These are phyloP conservation scores for Stropharia rugosoannulata DNA, from an alignment of 768 basidiomycete species.

Conservation along the genomic window DNA sequence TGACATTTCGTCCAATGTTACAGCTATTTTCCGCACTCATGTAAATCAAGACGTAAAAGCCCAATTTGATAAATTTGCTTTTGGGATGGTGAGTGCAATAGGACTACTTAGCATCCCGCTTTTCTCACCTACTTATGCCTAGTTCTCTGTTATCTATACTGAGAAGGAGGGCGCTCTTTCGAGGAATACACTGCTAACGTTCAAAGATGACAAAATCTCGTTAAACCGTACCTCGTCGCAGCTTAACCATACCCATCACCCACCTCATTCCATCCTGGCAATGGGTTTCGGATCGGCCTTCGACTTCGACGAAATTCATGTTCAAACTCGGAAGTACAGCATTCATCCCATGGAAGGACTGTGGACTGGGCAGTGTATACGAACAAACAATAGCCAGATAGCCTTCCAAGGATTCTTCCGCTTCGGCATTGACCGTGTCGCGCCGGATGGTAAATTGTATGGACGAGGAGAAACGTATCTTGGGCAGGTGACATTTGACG, in stretches of 20 bases:
- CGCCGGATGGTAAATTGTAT: neutral
- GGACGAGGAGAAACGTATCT: constrained; percentile 2
- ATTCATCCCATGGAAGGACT: constrained; percentile 2
- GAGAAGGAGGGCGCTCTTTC: neutral
- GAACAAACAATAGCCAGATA: neutral
- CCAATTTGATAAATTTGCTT: constrained; percentile 12
- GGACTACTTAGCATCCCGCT: neutral
- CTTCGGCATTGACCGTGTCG: constrained; percentile 3
- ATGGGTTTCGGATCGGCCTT: neutral
- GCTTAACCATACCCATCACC: neutral
- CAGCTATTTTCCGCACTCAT: constrained; percentile 8
- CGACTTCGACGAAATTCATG: neutral
- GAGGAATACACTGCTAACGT: constrained; percentile 4
- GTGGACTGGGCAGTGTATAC: neutral
- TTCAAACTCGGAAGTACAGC: neutral
- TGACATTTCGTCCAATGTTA: neutral
- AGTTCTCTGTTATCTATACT: constrained; percentile 12
- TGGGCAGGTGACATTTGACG: neutral
- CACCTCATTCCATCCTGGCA: constrained; percentile 1
- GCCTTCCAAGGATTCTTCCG: neutral
- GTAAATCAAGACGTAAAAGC: constrained; percentile 6
- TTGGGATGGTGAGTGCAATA: constrained; percentile 13
- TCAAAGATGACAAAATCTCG: neutral
- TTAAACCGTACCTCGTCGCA: neutral
- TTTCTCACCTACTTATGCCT: neutral